Percentiles rank a stretch among this genome's conserved stretches.
phyloP scores from a whole-genome alignment of 2,329 filamentous ascomycete genomes.

The Fusarium napiforme region DNA sequence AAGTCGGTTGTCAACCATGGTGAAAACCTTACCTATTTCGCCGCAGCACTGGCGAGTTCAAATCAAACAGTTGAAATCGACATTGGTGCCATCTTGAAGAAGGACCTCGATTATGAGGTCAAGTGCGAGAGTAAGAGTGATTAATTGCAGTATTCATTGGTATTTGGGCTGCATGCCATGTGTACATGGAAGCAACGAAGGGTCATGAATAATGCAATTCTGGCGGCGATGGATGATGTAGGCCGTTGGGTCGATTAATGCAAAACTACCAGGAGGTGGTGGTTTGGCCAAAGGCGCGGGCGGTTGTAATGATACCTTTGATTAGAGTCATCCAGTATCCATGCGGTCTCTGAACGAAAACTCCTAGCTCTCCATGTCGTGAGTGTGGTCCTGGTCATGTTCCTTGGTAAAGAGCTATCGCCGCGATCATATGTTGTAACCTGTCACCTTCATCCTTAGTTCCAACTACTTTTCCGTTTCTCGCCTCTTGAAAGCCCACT shows the following conservation, averaged over 20 bases:
- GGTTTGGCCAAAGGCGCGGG: constrained; percentile 37
- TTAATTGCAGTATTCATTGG: constrained; percentile 1
- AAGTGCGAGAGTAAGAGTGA: constrained; percentile 29
- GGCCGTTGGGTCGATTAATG: constrained; percentile 23
- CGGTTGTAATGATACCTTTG: constrained; percentile 49
- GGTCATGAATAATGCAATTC: constrained; percentile 2
- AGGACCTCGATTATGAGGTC: constrained; percentile 45
- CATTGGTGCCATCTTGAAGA: constrained; percentile 57
- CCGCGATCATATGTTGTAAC: neutral
- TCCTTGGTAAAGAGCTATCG: neutral
- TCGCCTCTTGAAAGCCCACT: constrained; percentile 45
- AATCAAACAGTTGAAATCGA: constrained; percentile 65
- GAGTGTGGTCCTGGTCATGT: constrained; percentile 6
- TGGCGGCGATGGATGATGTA: neutral
- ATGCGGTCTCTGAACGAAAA: constrained; percentile 25
- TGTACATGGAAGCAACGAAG: neutral
- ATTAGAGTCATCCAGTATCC: constrained; percentile 32
- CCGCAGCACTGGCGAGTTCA: constrained; percentile 62
- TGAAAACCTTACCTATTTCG: constrained; percentile 65
- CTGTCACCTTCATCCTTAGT: constrained; percentile 26
- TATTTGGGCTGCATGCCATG: neutral
- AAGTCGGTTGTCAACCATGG: constrained; percentile 63
- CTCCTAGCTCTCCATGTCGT: constrained; percentile 17
- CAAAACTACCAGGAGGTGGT: constrained; percentile 16
- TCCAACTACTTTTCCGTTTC: constrained; percentile 52